Evolutionary conservation across 2,329 filamentous ascomycete species (phyloP), one percentile per base, ranked within the genome.

Genomic region (Clarireedia paspali): DNA sequence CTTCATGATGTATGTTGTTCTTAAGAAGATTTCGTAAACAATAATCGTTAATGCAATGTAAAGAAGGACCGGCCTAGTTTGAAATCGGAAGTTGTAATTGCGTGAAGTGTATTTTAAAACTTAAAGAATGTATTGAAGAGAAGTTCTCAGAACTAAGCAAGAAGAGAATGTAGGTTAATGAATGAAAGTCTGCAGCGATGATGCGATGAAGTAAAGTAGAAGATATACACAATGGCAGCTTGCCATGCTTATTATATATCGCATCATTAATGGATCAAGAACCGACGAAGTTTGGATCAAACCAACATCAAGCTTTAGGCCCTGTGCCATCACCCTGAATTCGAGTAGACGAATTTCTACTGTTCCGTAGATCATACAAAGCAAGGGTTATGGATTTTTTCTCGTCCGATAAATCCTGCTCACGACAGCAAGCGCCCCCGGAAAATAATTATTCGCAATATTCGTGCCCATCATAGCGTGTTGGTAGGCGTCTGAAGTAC

Each of bases 111-210:
- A 44, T 48, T 20, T 15, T 6, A 48, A 42, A 10, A 42, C 47
- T 48, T 59, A 68, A 66, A 63, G 63, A 68, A 61, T 62, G 67
- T 66, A 51, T 47, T 61, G 61, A 70, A 39, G 59, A 50, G 61
- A 66, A 63, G 62, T 67, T 66, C 66, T 64, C 66, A 64, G 66
- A 67, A 68, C 63, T 64, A 58, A 46, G 46, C 59, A 62, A 61
- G 56, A 61, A 67, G 61, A 61, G 65, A 67, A 65, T 58, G 64
- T 61, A 63, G 61, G 62, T 57, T 45, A 59, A 62, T 57, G 58
- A 64, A 66, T 58, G 57, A 66, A 53, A 63, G 59, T 64, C 50
- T 62, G 60, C 60, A 62, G 56, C 4, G 30, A 34, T 34, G 40
- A 66, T 62, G 62, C 47, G 62, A 66, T 63, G 62, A 60, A 57